Evolutionary conservation across 129 eudicot species (phyloP).

Genomic region (Tagetes patula): DNA sequence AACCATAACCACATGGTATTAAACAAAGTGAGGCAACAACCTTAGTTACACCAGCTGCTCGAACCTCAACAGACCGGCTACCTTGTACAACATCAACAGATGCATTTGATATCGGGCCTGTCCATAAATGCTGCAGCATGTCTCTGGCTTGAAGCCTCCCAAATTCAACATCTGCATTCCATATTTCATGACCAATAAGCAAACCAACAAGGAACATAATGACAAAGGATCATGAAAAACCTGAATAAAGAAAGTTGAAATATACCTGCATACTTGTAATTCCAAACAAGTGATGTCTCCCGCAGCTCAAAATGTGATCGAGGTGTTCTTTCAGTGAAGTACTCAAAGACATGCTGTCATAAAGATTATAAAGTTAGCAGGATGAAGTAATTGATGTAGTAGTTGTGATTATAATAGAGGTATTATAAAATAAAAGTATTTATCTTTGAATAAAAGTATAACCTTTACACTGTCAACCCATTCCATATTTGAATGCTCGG

Average conservation of each 20-base stretch:
- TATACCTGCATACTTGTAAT: constrained; percentile 91
- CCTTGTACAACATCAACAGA: constrained; percentile 98
- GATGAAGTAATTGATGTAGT: not conserved
- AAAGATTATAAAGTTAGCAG: constrained; percentile 16
- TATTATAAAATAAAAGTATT: not conserved
- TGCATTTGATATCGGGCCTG: constrained; percentile 94
- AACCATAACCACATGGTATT: constrained; percentile 8
- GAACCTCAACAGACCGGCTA: constrained; percentile 87
- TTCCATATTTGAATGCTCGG: constrained; percentile 91
- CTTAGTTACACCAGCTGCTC: constrained; percentile 98
- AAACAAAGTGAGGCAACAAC: constrained; percentile 37
- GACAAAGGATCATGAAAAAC: constrained; percentile 6
- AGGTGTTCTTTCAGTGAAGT: constrained; percentile 94
- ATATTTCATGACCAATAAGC: constrained; percentile 22
- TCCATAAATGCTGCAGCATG: constrained; percentile 98
- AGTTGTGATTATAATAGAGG: not conserved
- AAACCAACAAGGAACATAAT: constrained; percentile 14
- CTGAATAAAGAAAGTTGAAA: constrained; percentile 18
- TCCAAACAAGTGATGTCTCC: constrained; percentile 92
- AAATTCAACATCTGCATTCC: constrained; percentile 70
- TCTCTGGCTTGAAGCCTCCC: constrained; percentile 97
- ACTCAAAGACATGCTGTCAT: constrained; percentile 91
- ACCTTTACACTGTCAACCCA: constrained; percentile 93
- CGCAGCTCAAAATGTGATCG: constrained; percentile 86
- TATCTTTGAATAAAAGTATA: not conserved